Base-by-base conservation (phyloP, 495 filamentous ascomycete species). In the Penicillium manginii region DNA sequence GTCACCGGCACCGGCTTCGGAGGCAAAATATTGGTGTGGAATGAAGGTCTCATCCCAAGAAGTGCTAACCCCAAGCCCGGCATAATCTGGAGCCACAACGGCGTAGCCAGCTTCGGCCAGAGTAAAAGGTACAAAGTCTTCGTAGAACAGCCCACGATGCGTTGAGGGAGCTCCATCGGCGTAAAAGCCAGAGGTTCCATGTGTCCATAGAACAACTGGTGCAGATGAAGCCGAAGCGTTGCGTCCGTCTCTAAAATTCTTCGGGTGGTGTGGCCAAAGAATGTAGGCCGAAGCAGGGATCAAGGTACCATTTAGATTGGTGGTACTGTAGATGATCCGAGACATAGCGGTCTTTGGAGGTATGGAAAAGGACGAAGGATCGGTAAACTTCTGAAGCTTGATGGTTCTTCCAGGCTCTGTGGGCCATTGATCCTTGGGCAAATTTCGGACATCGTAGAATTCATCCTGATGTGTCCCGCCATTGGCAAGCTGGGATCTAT, bases 51-150 rank as follows among this genome's bases (percentile, higher is more conserved):
- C 75, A 37, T 73, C 63, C 52, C 66, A 64, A 17, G 61, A 63
- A n/a, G 60, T 70, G 32, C 57, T 61, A 31, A 84, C 71, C 29
- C 83, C 83, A 0, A 84, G 73, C 2, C 83, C 83, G 5, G 79
- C 81, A 60, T 83, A 85, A 60, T 86, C 83, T 2, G 83, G 70
- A 0, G 76, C 81, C n/a, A 86, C 71, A 7, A 84, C 82, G 15
- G 76, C 81, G 57, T 81, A 84, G 12, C 83, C 83, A 3, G 73
- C 67, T 10, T 78, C 59, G 0, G 75, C 82, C 18, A 85, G 64
- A 6, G 72, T 60, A 55, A 75, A 84, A 0, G 81, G 77, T 1
- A 71, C 72, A 12, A 68, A 37, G 58, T 73, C 71, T 21, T 74
- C 66, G 40, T 84, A 80, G 69, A 69, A 75, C 1, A 86, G 75